These are phyloP conservation scores for Phyllostachys edulis DNA, from an alignment of 176 grass and related monocot species.

Conservation along the genomic window DNA sequence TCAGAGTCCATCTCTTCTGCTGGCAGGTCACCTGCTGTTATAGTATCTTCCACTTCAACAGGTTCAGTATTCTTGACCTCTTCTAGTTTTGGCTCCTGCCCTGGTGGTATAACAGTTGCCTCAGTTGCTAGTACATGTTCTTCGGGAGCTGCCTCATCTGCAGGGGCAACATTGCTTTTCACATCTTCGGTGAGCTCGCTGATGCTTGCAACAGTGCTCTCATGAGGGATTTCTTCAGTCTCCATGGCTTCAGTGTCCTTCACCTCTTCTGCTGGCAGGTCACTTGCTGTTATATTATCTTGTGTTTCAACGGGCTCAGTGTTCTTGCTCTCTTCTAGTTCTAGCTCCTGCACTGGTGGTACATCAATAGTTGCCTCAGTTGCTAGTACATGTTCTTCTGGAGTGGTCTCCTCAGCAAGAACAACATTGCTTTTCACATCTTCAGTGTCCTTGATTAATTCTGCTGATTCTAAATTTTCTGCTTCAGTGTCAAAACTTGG, in stretches of 20 bases:
- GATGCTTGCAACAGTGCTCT: neutral
- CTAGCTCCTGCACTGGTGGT: slow-evolving; percentile 16
- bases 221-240: slow-evolving; percentile 12
- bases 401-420: slow-evolving; percentile 19
- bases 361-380: slow-evolving; percentile 16
- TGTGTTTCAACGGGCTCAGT: slow-evolving; percentile 24
- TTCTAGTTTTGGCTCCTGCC: slow-evolving; percentile 18
- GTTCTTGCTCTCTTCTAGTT: slow-evolving; percentile 36
- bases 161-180: neutral
- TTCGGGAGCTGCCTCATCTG: neutral
- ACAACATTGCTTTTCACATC: slow-evolving; percentile 4
- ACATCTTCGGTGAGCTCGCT: slow-evolving; percentile 3
- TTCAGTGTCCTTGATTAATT: slow-evolving; percentile 28
- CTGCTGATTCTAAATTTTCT: slow-evolving; percentile 27
- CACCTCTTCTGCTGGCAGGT: slow-evolving; percentile 3
- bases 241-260: neutral
- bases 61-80: slow-evolving; percentile 28
- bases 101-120: neutral
- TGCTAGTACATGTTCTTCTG: neutral
- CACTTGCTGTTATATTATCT: neutral
- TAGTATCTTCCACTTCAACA: slow-evolving; percentile 24
- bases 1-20: slow-evolving; percentile 6
- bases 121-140: slow-evolving; percentile 4
- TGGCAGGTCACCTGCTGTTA: neutral
- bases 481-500: slow-evolving; percentile 15